Evolutionary conservation across 352 stramenopile genomes (phyloP).

Genomic region (Phytophthora crassamura): DNA sequence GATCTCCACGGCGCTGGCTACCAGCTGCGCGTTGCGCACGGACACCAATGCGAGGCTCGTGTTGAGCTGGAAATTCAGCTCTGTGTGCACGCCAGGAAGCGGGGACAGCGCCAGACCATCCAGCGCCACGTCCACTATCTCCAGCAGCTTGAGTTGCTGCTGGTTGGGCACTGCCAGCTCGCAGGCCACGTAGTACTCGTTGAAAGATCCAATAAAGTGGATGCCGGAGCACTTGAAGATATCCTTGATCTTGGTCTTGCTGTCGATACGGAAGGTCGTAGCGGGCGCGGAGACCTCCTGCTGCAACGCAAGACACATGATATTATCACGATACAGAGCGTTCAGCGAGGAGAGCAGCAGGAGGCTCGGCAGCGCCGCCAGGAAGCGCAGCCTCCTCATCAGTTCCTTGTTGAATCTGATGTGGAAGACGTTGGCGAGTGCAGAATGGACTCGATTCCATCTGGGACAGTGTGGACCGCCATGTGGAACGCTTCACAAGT

Average conservation of each 20-base stretch:
- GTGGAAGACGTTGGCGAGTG: not conserved
- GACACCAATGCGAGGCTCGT: constrained; percentile 31
- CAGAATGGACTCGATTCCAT: constrained; percentile 3
- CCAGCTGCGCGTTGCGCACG: constrained; percentile 59
- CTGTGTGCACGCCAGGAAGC: constrained; percentile 49
- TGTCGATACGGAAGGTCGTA: constrained; percentile 61
- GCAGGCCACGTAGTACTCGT: constrained; percentile 87
- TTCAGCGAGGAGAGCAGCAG: constrained; percentile 1
- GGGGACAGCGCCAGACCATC: constrained; percentile 52
- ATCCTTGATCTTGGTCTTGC: constrained; percentile 53
- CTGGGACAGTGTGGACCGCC: constrained; percentile 7
- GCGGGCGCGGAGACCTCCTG: not conserved
- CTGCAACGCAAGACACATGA: constrained; percentile 15
- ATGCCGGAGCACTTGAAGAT: constrained; percentile 74
- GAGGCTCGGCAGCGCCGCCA: constrained; percentile 3
- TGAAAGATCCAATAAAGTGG: constrained; percentile 79
- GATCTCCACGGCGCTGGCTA: constrained; percentile 71
- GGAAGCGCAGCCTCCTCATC: constrained; percentile 28
- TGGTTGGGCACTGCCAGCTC: constrained; percentile 45
- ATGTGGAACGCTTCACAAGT: constrained; percentile 8
- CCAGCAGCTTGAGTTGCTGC: constrained; percentile 39
- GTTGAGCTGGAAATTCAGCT: constrained; percentile 61
- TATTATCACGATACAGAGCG: not conserved
- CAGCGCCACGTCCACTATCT: constrained; percentile 54
- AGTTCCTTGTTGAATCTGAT: constrained; percentile 12